These are phyloP conservation scores for Beta vulgaris DNA, from an alignment of 148 eudicot species.

Conservation along the genomic window DNA sequence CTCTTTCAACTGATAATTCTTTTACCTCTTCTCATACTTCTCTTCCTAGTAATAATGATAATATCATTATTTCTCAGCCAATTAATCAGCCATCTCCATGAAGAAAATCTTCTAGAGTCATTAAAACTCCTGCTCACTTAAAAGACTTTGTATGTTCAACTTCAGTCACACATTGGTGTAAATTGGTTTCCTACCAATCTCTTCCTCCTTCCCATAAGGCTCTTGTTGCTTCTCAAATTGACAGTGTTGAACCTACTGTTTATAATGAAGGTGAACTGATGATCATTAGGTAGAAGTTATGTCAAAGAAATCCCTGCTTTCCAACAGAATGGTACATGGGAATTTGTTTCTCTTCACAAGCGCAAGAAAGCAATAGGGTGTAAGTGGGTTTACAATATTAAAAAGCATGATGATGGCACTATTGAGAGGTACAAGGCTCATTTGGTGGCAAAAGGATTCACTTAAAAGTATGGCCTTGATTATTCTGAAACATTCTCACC, in stretches of 20 bases:
- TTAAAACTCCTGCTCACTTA: too few relatives aligned
- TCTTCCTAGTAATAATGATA: too few relatives aligned
- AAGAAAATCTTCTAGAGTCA: too few relatives aligned
- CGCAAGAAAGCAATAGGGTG: background rate
- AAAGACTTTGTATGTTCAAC: too few relatives aligned
- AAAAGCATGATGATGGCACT: background rate
- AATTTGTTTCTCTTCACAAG: background rate
- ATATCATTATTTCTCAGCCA: too few relatives aligned
- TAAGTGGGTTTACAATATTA: background rate
- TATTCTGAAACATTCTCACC: background rate
- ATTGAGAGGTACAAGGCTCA: conserved; percentile 6
- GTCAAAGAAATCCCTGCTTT: background rate
- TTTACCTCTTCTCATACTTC: too few relatives aligned
- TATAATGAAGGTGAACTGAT: background rate
- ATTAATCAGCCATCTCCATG: too few relatives aligned
- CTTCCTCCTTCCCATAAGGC: too few relatives aligned
- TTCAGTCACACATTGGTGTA: too few relatives aligned
- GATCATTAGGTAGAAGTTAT: background rate
- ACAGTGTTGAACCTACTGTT: background rate
- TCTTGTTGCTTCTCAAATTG: too few relatives aligned
- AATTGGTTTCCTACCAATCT: background rate
- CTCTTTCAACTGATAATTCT: too few relatives aligned
- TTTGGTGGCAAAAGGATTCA: background rate
- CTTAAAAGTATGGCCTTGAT: background rate
- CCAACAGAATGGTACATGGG: background rate